Evolutionary conservation across 805 yeast species (phyloP).

Genomic region (Cyberlindnera maritima): DNA sequence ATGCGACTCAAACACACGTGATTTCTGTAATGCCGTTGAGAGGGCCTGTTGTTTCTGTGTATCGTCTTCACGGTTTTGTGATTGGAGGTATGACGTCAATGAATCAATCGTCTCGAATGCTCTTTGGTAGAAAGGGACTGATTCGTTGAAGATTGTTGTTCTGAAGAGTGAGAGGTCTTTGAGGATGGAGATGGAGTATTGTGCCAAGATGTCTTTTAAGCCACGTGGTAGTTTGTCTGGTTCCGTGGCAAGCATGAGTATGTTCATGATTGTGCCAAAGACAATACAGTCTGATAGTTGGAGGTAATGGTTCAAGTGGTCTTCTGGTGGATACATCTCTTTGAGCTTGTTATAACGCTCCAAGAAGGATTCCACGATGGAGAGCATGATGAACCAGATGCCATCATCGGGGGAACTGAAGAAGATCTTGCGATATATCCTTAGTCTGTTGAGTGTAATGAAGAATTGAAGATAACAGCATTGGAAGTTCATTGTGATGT

Average conservation of each 20-base stretch:
- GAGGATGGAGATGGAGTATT: slow-evolving; percentile 9
- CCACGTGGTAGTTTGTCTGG: slow-evolving; percentile 17
- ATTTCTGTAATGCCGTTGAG: slow-evolving; percentile 14
- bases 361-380: slow-evolving; percentile 22
- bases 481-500: slow-evolving; percentile 17
- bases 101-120: slow-evolving; percentile 12
- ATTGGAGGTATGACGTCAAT: slow-evolving; percentile 1
- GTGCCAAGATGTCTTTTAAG: slow-evolving; percentile 13
- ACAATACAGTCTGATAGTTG: slow-evolving; percentile 17
- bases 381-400: slow-evolving; percentile 23
- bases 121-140: slow-evolving; percentile 18
- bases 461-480: slow-evolving; percentile 18
- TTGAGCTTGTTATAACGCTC: slow-evolving; percentile 19
- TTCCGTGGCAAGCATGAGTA: slow-evolving; percentile 14
- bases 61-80: not conserved
- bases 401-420: slow-evolving; percentile 15
- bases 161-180: slow-evolving; percentile 15
- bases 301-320: slow-evolving; percentile 11
- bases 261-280: slow-evolving; percentile 10
- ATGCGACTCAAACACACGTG: slow-evolving; percentile 17
- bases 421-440: slow-evolving; percentile 18
- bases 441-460: slow-evolving; percentile 15
- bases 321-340: slow-evolving; percentile 16
- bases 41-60: slow-evolving; percentile 11
- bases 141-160: slow-evolving; percentile 15